Evolutionary conservation across 805 yeast species (phyloP), one percentile per base, ranked within the genome.

Genomic region (Saccharomycopsis oosterbeekiorum): DNA sequence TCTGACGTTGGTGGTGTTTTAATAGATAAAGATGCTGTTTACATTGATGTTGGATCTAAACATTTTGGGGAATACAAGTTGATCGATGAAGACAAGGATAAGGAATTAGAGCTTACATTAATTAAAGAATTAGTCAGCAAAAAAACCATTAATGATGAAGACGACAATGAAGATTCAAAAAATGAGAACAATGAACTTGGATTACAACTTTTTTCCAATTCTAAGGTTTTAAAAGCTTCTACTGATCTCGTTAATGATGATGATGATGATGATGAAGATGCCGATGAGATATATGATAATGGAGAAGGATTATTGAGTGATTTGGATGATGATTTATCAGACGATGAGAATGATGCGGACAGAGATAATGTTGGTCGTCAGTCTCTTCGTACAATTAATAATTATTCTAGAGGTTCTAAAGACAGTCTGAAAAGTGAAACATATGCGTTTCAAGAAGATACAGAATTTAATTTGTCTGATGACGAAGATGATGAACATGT

Each of bases 1-100:
- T 89, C 97, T 56, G 98, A 94, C 73, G 97, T 94, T n/a, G 97
- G 97, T 61, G 99, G 99, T 72, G 96, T 94, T 42, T 78, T 94
- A 66, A 90, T 94, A 64, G 99, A 94, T 75, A 92, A 88, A 70
- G 99, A 94, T 76, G 97, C 99, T 9, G 99, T 94, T 1, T 94
- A 92, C 69, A 89, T 94, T 63, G 97, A 88, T 68, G 84, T 88
- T 9, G 91, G 90, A 1, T 65, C 62, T 9, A 61, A 61, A 39
- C 64, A 73, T 37, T 71, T 72, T 55, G 73, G 71, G 55, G 65
- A 65, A 53, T 19, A 24, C 10, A 51, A 61, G 37, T 63, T 63
- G 53, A 36, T 60, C 5, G 65, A 64, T 39, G 55, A 56, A 15
- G 54, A 37, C 19, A 62, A 64, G 37, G 60, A 64, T 29, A 60